phyloP scores from a whole-genome alignment of 768 basidiomycete species.

The Russula emetica region DNA sequence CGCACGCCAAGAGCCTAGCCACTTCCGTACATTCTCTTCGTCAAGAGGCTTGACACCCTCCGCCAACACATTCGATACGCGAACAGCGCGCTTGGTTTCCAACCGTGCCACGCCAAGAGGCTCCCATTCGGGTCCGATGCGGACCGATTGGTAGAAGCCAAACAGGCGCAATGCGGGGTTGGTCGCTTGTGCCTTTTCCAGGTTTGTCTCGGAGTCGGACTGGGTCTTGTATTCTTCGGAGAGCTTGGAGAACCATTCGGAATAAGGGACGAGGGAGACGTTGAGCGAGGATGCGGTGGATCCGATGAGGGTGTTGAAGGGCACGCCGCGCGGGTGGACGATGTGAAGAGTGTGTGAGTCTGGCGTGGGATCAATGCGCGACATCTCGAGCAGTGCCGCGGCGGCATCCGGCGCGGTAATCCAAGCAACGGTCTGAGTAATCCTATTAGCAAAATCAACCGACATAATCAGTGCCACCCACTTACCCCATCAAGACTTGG shows the following conservation, averaged over 20 bases:
- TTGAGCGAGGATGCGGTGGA: constrained; percentile 25
- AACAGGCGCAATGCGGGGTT: constrained; percentile 27
- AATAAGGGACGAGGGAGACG: constrained; percentile 30
- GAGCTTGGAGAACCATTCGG: constrained; percentile 30
- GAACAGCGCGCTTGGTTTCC: constrained; percentile 21
- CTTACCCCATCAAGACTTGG: constrained; percentile 29
- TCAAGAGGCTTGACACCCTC: constrained; percentile 14
- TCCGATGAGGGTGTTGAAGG: constrained; percentile 28
- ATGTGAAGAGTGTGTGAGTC: constrained; percentile 25
- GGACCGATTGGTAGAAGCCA: constrained; percentile 24
- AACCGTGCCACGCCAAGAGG: constrained; percentile 30
- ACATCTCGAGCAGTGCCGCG: constrained; percentile 30
- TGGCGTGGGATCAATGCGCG: constrained; percentile 22
- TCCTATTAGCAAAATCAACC: not conserved
- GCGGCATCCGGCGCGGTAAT: constrained; percentile 31
- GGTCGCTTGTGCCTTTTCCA: constrained; percentile 20
- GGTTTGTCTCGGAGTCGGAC: constrained; percentile 10
- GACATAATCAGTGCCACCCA: not conserved
- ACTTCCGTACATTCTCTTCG: constrained; percentile 23
- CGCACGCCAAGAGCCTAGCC: constrained; percentile 23
- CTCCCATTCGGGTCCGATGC: constrained; percentile 27
- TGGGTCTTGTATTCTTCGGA: constrained; percentile 15
- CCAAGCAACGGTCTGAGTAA: constrained; percentile 29
- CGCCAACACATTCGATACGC: constrained; percentile 23
- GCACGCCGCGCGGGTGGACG: constrained; percentile 29